These are phyloP conservation scores for Saccharomycopsis oosterbeekiorum DNA, from an alignment of 805 yeast genomes.

Conservation along the genomic window DNA sequence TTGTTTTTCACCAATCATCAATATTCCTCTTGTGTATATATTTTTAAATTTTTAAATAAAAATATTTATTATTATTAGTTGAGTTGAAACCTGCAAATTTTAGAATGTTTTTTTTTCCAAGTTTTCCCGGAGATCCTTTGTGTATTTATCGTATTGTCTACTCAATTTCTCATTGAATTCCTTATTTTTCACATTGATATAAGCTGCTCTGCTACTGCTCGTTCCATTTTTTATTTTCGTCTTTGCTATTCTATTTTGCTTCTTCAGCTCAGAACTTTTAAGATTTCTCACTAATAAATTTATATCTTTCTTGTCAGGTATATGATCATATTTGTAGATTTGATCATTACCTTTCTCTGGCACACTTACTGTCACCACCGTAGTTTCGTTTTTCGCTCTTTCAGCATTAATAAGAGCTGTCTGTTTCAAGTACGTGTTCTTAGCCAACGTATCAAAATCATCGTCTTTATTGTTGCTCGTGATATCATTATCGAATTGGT, in stretches of 20 bases:
- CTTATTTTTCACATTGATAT: constrained; percentile 62
- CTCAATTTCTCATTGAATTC: constrained; percentile 62
- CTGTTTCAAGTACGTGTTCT: constrained; percentile 48
- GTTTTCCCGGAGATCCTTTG: constrained; percentile 2
- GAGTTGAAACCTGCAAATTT: not conserved
- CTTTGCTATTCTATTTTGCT: constrained; percentile 32
- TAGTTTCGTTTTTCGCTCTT: constrained; percentile 24
- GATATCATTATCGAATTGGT: constrained; percentile 20
- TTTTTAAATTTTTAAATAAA: not conserved
- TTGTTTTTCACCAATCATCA: not conserved
- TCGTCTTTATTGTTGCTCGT: constrained; percentile 31
- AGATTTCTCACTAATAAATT: constrained; percentile 26
- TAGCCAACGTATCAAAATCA: constrained; percentile 49
- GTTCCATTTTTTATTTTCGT: constrained; percentile 26
- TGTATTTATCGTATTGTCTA: constrained; percentile 41
- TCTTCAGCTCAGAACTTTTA: constrained; percentile 22
- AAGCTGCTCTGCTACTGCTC: constrained; percentile 18
- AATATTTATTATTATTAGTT: not conserved
- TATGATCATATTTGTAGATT: constrained; percentile 23
- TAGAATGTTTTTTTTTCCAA: not conserved
- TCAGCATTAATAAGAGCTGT: constrained; percentile 30
- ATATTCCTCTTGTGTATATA: not conserved
- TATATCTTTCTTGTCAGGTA: constrained; percentile 30
- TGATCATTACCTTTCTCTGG: constrained; percentile 19
- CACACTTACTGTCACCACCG: constrained; percentile 21